A percentile compares a stretch with the other conserved stretches of the same genome.
phyloP scores from a whole-genome alignment of 139 green algal species.

The Coelastrella sp. region DNA sequence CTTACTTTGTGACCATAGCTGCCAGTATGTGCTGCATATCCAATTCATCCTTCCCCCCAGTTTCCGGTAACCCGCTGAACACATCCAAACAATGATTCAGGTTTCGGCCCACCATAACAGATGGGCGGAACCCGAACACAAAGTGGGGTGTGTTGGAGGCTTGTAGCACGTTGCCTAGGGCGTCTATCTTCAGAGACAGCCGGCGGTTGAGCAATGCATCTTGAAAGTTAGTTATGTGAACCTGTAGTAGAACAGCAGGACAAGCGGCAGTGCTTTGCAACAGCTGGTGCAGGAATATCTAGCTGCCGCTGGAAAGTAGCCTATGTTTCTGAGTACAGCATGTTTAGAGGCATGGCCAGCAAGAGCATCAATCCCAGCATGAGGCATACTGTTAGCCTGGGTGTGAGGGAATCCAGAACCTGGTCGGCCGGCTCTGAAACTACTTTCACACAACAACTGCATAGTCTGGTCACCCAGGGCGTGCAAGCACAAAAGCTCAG shows the following conservation, averaged over 20 bases:
- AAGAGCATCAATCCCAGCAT: no score
- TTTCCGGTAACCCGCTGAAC: slow-evolving; percentile 17
- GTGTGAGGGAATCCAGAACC: no score
- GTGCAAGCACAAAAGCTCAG: no score
- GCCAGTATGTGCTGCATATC: slow-evolving; percentile 39
- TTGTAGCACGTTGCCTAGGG: slow-evolving; percentile 42
- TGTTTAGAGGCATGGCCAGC: no score
- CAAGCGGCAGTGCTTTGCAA: neutral
- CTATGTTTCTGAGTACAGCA: no score
- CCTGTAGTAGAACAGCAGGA: neutral
- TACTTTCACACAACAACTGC: no score
- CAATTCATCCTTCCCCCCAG: slow-evolving; percentile 5
- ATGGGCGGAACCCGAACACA: slow-evolving; percentile 63
- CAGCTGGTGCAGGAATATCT: no score
- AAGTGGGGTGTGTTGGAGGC: slow-evolving; percentile 24
- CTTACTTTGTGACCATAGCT: slow-evolving; percentile 31
- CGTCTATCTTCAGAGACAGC: slow-evolving; percentile 56
- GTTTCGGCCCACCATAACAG: slow-evolving; percentile 47
- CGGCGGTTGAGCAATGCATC: slow-evolving; percentile 56
- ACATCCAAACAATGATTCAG: slow-evolving; percentile 40
- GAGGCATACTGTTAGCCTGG: no score
- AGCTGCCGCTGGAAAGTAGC: no score
- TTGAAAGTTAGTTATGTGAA: slow-evolving; percentile 1
- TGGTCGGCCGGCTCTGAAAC: no score
- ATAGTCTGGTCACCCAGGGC: no score